These are phyloP conservation scores for Xylaria intraflava DNA, from an alignment of 495 filamentous ascomycete species.

Conservation along the genomic window DNA sequence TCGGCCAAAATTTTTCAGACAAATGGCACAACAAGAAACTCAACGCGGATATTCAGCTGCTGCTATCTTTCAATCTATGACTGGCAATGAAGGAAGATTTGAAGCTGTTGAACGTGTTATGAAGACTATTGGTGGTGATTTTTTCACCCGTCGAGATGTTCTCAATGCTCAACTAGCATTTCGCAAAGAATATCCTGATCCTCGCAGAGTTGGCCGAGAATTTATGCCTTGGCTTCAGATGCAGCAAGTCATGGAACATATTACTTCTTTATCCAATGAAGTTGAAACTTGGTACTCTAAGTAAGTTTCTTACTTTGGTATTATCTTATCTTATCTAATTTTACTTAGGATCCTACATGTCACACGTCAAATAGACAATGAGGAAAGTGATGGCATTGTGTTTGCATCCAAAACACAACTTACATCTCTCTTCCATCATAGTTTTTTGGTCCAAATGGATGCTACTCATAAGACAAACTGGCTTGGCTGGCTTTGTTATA, in stretches of 20 bases:
- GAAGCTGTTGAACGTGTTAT: neutral
- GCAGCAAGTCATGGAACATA: neutral
- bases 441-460: neutral
- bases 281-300: neutral
- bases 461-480: neutral
- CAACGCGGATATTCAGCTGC: neutral
- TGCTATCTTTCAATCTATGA: neutral
- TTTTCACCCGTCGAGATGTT: neutral
- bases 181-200: neutral
- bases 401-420: neutral
- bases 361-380: neutral
- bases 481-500: neutral
- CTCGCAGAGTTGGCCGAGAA: neutral
- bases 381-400: neutral
- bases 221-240: neutral
- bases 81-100: neutral
- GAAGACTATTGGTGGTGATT: neutral
- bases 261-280: neutral
- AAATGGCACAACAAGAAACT: neutral
- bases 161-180: neutral
- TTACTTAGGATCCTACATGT: neutral
- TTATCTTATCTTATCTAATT: neutral
- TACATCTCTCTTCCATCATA: neutral
- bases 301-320: neutral
- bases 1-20: neutral